These are phyloP conservation scores for Penicillium aurantiogriseum DNA, from an alignment of 2,329 filamentous ascomycete species.

Conservation along the genomic window DNA sequence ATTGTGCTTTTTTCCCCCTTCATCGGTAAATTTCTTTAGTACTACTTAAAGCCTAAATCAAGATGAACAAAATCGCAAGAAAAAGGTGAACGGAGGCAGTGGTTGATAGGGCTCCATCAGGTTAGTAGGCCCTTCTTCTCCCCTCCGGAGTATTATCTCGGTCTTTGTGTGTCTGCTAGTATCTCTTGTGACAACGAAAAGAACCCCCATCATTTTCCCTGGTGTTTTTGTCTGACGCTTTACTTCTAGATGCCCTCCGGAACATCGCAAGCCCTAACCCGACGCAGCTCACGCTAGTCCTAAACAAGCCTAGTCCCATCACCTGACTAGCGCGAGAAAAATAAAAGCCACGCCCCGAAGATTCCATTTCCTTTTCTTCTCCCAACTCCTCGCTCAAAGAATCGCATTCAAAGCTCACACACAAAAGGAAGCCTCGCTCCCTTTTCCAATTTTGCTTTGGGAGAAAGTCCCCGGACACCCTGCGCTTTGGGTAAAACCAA, in stretches of 20 bases:
- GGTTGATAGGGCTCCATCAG: neutral
- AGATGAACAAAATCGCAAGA: neutral
- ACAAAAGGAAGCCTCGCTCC: conserved; percentile 60
- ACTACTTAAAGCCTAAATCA: neutral
- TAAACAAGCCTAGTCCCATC: conserved; percentile 22
- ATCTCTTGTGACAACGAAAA: neutral
- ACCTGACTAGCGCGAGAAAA: conserved; percentile 23
- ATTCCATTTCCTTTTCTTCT: conserved; percentile 34
- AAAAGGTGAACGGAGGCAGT: neutral
- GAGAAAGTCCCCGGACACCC: conserved; percentile 99
- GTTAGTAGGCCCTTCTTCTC: neutral
- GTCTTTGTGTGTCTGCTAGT: neutral
- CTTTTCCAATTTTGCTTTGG: conserved; percentile 69
- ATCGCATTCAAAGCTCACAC: conserved; percentile 99
- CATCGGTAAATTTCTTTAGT: neutral
- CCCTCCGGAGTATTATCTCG: neutral
- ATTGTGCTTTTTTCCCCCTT: conserved; percentile 11
- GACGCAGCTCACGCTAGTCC: conserved; percentile 3
- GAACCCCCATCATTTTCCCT: neutral
- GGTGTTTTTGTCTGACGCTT: too few relatives aligned
- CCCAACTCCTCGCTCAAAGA: conserved; percentile 92
- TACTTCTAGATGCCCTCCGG: neutral
- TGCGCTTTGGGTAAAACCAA: conserved; percentile 42
- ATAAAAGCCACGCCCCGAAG: conserved; percentile 17
- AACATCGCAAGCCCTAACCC: neutral